Base-by-base conservation (phyloP, 176 grass and related monocot genomes). In the Oryza brachyantha region DNA sequence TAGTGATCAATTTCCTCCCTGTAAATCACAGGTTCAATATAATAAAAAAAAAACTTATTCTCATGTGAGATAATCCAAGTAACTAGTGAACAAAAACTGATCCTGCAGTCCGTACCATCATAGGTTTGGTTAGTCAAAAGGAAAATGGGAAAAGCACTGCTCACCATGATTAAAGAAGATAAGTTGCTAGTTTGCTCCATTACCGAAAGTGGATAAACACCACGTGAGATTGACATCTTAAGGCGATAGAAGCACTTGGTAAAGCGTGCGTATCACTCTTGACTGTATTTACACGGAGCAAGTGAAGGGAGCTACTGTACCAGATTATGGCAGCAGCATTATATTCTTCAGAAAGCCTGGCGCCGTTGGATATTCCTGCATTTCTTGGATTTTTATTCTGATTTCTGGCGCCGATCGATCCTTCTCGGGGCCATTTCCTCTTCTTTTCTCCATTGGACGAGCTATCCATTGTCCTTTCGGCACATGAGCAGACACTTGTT, bases 241-340 rank as follows among this genome's bases (percentile, higher is more conserved):
- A 79, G 22, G 13, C 43, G 50, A 74, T 35, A 79, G 29, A 73
- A 32, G 35, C 73, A 73, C 43, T 67, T 9, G 7, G 14, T 72
- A 72, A 79, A 79, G 28, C 76, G 38, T 79, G 41, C 41, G 52
- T 75, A 80, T 80, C 81, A 88, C 62, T 74, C 32, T 57, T 57
- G 24, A 57, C 21, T 57, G 52, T 57, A 7, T n/a, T 59, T 41
- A 61, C 3, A 67, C 29, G 17, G 31, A 62, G 25, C 55, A 48
- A 70, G 39, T 14, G 59, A 43, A 7, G 38, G 4, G 31, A 32
- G 45, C 41, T 31, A n/a, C 48, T 8, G 3, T 50, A 24, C 25
- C 31, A 46, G 41, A 22, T 48, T 5, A 22, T 48, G 60, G 85
- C 37, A 78, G 70, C 19, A 6, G 37, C 69, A 67, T 80, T 75